Base-by-base conservation (phyloP, 2,329 filamentous ascomycete species). In the Neonectria hederae region DNA sequence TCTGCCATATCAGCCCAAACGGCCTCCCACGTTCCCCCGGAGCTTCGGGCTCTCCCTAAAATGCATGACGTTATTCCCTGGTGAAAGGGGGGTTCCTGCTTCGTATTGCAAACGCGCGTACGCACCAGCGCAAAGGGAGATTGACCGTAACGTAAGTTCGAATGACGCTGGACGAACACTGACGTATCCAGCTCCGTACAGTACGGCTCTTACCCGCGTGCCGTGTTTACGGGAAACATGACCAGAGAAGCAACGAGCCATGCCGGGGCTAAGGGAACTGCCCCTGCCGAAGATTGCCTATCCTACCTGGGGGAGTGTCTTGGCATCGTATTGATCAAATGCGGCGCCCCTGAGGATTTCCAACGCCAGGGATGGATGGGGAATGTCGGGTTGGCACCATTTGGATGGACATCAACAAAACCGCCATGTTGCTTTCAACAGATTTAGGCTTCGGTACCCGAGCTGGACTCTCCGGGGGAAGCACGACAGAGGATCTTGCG, bases 401-500 rank as follows among this genome's bases (percentile, higher is more conserved):
- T 26, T 49, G 46, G 14, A 51, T 51, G 19, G 48, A 32, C 48
- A 21, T 32, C 48, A 51, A 42, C n/a, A 42, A 26, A 56, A 52
- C 45, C 28, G 2, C 52, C 35, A 45, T 43, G 59, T 32, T 48
- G 53, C 40, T 45, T 24, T n/a, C 57, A 28, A 22, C 19, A 67
- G 57, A 67, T 61, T 67, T 62, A 24, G 17, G 54, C 54, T 54
- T 49, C 42, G 54, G 22, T 24, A 58, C 48, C 54, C 48, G 54
- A 48, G 30, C 19, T 51, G 52, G 21, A 40, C 54, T 43, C 54
- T 62, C 57, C 57, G 49, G 56, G 66, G 49, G 59, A 71, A 51
- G 63, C 65, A 69, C 60, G 62, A 56, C 54, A 59, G 70, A 63
- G 66, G 65, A 65, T 59, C 26, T 71, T 38, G 63, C 62, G 67